Percentiles rank a stretch among this genome's conserved stretches.
These are phyloP conservation scores for Rubia yunnanensis DNA, from an alignment of 257 asterid genomes.

Conservation along the genomic window DNA sequence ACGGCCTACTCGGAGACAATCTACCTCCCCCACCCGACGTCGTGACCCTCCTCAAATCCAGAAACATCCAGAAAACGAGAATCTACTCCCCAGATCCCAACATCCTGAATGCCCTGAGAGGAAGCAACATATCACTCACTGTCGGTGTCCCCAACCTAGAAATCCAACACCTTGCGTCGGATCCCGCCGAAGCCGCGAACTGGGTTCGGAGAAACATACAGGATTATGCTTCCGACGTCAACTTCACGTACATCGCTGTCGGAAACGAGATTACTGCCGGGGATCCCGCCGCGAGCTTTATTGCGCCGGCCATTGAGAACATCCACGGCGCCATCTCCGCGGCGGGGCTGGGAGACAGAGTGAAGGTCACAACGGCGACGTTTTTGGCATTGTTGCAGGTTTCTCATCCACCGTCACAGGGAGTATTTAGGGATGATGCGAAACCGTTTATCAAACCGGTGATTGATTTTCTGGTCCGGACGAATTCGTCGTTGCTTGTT, in stretches of 20 bases:
- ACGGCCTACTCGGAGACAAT: slow-evolving; percentile 23
- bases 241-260: slow-evolving; percentile 25
- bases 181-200: slow-evolving; percentile 7
- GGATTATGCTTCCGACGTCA: slow-evolving; percentile 10
- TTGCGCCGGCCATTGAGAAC: slow-evolving; percentile 24
- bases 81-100: slow-evolving; percentile 10
- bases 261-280: slow-evolving; percentile 30
- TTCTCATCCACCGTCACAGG: slow-evolving; percentile 26
- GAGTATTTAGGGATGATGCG: slow-evolving; percentile 5
- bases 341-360: slow-evolving; percentile 10
- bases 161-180: slow-evolving; percentile 15
- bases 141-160: slow-evolving; percentile 23
- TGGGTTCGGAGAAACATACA: slow-evolving; percentile 30
- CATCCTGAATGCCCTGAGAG: slow-evolving; percentile 24
- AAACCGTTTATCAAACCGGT: slow-evolving; percentile 14
- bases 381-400: slow-evolving; percentile 7
- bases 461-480: slow-evolving; percentile 12
- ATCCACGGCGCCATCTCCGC: slow-evolving; percentile 10
- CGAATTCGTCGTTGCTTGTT: slow-evolving; percentile 21
- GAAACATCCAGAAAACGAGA: slow-evolving; percentile 21
- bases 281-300: not conserved
- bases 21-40: slow-evolving; percentile 23
- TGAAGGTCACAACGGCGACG: slow-evolving; percentile 29
- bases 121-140: slow-evolving; percentile 18
- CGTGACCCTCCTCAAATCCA: slow-evolving; percentile 18